These are phyloP conservation scores for Microcera coccophila DNA, from an alignment of 2,329 filamentous ascomycete species.

Conservation along the genomic window DNA sequence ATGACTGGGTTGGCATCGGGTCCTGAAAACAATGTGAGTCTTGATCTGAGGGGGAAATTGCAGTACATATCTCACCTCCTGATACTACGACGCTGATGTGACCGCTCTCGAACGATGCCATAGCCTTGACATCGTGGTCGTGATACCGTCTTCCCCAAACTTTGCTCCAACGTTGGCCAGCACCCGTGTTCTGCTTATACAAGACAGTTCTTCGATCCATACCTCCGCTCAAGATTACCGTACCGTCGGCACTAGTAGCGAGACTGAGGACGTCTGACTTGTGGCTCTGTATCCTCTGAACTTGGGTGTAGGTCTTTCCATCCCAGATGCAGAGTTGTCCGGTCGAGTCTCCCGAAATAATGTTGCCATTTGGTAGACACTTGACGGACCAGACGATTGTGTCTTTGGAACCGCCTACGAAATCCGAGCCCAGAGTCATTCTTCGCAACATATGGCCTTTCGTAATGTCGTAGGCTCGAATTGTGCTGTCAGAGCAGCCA, in stretches of 20 bases:
- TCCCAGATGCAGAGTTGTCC: constrained; percentile 94
- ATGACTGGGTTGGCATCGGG: constrained; percentile 82
- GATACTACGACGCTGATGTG: constrained; percentile 84
- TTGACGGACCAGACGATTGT: constrained; percentile 93
- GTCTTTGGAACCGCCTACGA: constrained; percentile 73
- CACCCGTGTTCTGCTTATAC: constrained; percentile 64
- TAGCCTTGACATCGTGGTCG: constrained; percentile 89
- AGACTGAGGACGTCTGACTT: constrained; percentile 87
- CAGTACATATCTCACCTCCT: constrained; percentile 66
- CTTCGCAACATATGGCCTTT: constrained; percentile 71
- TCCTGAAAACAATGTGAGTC: constrained; percentile 45
- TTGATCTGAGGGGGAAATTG: not conserved
- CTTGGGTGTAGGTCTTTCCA: constrained; percentile 83
- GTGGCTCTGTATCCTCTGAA: constrained; percentile 81
- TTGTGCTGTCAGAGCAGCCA: constrained; percentile 94
- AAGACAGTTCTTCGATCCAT: constrained; percentile 86
- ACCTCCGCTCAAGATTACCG: constrained; percentile 80
- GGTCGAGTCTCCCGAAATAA: constrained; percentile 91
- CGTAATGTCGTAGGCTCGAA: constrained; percentile 82
- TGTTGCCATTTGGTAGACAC: constrained; percentile 79
- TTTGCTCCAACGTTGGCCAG: constrained; percentile 72
- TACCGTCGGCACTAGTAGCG: constrained; percentile 75
- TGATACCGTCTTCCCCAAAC: constrained; percentile 84
- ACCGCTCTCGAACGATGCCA: constrained; percentile 83
- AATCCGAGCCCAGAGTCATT: constrained; percentile 80